phyloP scores from a whole-genome alignment of 192 early-diverging fungal genomes.

The Coemansia sp. region DNA sequence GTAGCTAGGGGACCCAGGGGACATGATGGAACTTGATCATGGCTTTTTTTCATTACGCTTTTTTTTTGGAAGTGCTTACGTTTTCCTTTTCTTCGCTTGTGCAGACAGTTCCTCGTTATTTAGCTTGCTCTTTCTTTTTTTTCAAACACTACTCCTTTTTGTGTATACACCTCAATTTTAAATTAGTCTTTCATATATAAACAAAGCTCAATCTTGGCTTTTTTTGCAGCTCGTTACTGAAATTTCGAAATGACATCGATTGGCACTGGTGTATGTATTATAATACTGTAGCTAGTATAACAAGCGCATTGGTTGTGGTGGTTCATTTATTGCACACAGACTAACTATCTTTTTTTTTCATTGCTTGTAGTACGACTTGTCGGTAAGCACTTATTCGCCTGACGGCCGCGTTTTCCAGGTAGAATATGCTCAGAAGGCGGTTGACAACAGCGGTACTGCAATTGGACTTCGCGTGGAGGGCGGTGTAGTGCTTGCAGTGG shows the following conservation, averaged over 20 bases:
- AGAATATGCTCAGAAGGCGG: slow-evolving; percentile 97
- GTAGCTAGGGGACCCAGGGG: not conserved
- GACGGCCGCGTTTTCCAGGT: slow-evolving; percentile 99
- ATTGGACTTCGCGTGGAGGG: slow-evolving; percentile 93
- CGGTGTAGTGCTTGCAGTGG: slow-evolving; percentile 95
- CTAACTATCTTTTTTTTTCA: slow-evolving; percentile 7
- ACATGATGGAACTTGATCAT: no score
- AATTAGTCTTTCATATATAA: slow-evolving; percentile 5
- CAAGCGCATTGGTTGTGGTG: no score
- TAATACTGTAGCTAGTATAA: no score
- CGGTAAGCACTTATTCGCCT: slow-evolving; percentile 97
- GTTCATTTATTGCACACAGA: no score
- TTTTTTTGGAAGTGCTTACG: not conserved
- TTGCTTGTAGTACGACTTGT: slow-evolving; percentile 85
- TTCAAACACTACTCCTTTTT: not conserved
- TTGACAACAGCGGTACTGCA: slow-evolving; percentile 97
- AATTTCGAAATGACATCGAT: slow-evolving; percentile 74
- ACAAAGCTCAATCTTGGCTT: not conserved
- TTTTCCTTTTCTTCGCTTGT: not conserved
- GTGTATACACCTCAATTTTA: not conserved
- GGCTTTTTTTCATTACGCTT: no score
- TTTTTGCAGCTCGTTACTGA: not conserved
- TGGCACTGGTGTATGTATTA: slow-evolving; percentile 82
- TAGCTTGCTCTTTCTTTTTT: not conserved
- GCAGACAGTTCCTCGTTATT: not conserved